These are phyloP conservation scores for Salicornia ramosissima DNA, from an alignment of 148 eudicot species.

Conservation along the genomic window DNA sequence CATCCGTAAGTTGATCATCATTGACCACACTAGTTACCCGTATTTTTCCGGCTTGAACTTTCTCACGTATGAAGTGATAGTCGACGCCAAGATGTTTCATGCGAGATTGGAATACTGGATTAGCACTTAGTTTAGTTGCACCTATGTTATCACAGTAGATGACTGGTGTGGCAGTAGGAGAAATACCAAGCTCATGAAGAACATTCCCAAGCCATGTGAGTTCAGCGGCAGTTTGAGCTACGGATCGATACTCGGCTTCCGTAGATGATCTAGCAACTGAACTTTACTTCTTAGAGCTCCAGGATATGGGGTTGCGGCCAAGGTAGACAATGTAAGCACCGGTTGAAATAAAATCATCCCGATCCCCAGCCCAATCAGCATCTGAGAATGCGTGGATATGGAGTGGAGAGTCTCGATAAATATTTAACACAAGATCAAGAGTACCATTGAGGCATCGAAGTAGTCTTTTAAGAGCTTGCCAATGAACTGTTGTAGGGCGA, in stretches of 20 bases:
- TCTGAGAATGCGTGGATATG: neutral
- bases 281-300: neutral
- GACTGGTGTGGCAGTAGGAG: neutral
- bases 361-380: neutral
- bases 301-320: neutral
- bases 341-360: neutral
- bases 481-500: neutral
- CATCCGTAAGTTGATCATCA: neutral
- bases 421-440: neutral
- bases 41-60: neutral
- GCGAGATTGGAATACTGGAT: constrained; percentile 3
- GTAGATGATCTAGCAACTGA: neutral
- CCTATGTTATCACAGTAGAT: constrained; percentile 1
- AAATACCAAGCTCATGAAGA: neutral
- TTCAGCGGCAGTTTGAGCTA: neutral
- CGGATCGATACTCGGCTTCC: neutral
- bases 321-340: neutral
- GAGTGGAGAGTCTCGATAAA: neutral
- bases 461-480: neutral
- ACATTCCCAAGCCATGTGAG: neutral
- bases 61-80: constrained; percentile 1
- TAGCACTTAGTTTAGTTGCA: neutral
- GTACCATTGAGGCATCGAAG: neutral
- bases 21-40: neutral
- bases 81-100: constrained; percentile 3